phyloP scores from a whole-genome alignment of 257 asterid genomes.

The Scutellaria galericulata region DNA sequence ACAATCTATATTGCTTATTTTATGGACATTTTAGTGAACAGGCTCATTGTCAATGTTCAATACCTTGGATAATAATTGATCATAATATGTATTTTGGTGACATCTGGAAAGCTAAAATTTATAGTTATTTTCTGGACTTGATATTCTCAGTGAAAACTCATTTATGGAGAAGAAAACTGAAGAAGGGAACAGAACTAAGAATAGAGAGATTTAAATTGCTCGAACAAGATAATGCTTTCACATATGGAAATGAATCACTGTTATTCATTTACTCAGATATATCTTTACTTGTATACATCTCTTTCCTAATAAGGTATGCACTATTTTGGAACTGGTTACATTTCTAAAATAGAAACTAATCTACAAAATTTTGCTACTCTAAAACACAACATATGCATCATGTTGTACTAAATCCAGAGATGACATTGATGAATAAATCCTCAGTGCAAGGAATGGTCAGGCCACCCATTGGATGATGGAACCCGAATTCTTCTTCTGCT shows the following conservation, averaged over 20 bases:
- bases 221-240: neutral
- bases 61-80: too few relatives aligned
- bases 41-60: too few relatives aligned
- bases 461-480: conserved; percentile 39
- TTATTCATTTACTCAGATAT: neutral
- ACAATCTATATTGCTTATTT: too few relatives aligned
- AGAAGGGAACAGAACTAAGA: neutral
- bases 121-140: too few relatives aligned
- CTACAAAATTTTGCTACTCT: conserved; percentile 10
- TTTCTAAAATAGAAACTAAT: neutral
- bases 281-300: neutral
- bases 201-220: neutral
- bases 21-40: too few relatives aligned
- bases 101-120: too few relatives aligned
- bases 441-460: conserved; percentile 33
- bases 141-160: too few relatives aligned
- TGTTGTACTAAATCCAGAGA: conserved; percentile 2
- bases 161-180: too few relatives aligned
- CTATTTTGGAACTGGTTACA: neutral
- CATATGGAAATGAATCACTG: neutral
- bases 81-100: too few relatives aligned
- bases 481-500: conserved; percentile 34
- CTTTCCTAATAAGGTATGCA: neutral
- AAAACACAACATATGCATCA: neutral
- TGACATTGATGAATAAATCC: conserved; percentile 14